phyloP scores from a whole-genome alignment of 345 rosid genomes.

The Eucalyptus tenuipes region DNA sequence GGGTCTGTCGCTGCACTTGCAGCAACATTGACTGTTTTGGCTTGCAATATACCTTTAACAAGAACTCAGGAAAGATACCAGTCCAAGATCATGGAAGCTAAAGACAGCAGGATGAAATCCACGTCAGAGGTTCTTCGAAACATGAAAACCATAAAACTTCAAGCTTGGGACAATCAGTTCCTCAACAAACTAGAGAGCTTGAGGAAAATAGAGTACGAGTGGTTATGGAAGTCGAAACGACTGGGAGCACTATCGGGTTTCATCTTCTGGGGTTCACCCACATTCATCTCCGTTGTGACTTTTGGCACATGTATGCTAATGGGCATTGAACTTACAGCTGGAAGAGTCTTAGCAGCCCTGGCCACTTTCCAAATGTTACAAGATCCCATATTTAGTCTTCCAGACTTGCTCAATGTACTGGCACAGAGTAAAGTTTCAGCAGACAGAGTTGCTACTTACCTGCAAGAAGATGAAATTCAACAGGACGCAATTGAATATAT shows the following conservation, averaged over 20 bases:
- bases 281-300: constrained; percentile 70
- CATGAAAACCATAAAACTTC: constrained; percentile 87
- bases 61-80: constrained; percentile 58
- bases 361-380: constrained; percentile 92
- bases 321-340: constrained; percentile 75
- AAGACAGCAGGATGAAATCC: constrained; percentile 77
- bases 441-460: constrained; percentile 69
- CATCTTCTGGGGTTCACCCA: constrained; percentile 86
- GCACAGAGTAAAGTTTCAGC: constrained; percentile 81
- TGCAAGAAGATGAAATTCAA: constrained; percentile 68
- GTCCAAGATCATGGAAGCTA: constrained; percentile 73
- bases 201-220: constrained; percentile 50
- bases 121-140: constrained; percentile 72
- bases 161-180: constrained; percentile 80
- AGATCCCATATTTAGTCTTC: constrained; percentile 73
- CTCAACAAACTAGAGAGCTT: constrained; percentile 49
- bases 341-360: constrained; percentile 73
- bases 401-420: constrained; percentile 65
- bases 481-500: constrained; percentile 42
- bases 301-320: constrained; percentile 54
- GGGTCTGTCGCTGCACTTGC: constrained; percentile 71
- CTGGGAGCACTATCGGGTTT: constrained; percentile 56
- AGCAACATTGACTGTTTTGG: constrained; percentile 61
- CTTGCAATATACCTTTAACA: constrained; percentile 71
- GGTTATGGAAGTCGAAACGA: constrained; percentile 60